Evolutionary conservation across 1,284 basidiomycete genomes (phyloP).

Genomic region (Heliocybe sulcata): DNA sequence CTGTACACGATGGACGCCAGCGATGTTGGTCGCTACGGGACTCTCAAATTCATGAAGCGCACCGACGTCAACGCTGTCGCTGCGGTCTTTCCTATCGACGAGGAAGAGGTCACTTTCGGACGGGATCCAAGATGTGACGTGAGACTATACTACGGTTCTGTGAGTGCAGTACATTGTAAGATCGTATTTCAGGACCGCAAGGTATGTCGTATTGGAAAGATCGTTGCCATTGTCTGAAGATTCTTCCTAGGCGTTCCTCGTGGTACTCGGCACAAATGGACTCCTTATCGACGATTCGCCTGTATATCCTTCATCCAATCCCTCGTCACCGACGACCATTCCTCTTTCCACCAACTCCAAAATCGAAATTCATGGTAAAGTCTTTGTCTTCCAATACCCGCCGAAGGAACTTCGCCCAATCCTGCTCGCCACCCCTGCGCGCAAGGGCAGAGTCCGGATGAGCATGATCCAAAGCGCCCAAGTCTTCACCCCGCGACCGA

Average conservation of each 20-base stretch:
- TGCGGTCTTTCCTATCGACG: slow-evolving; percentile 66
- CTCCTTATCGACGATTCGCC: slow-evolving; percentile 53
- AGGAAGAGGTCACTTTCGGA: slow-evolving; percentile 58
- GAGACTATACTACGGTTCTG: slow-evolving; percentile 57
- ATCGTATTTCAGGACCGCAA: slow-evolving; percentile 60
- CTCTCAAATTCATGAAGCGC: slow-evolving; percentile 51
- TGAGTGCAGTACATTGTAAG: slow-evolving; percentile 57
- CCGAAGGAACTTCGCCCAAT: slow-evolving; percentile 61
- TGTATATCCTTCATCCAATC: slow-evolving; percentile 36
- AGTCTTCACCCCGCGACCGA: slow-evolving; percentile 61
- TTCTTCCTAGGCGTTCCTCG: slow-evolving; percentile 49
- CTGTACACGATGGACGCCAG: slow-evolving; percentile 32
- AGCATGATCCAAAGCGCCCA: slow-evolving; percentile 70
- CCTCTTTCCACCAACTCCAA: slow-evolving; percentile 58
- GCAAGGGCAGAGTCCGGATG: slow-evolving; percentile 34
- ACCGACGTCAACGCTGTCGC: slow-evolving; percentile 35
- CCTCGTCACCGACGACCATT: slow-evolving; percentile 37
- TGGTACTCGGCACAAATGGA: slow-evolving; percentile 50
- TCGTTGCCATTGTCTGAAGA: not conserved
- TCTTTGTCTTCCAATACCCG: slow-evolving; percentile 64
- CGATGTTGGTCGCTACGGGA: slow-evolving; percentile 53
- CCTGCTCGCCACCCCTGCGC: slow-evolving; percentile 41
- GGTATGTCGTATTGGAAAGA: slow-evolving; percentile 22
- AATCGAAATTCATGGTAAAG: slow-evolving; percentile 59
- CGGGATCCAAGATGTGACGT: slow-evolving; percentile 55